Percentiles rank a stretch among this genome's conserved stretches.
Evolutionary conservation across 2,329 filamentous ascomycete genomes (phyloP).

Genomic region (Penicillium sp.): DNA sequence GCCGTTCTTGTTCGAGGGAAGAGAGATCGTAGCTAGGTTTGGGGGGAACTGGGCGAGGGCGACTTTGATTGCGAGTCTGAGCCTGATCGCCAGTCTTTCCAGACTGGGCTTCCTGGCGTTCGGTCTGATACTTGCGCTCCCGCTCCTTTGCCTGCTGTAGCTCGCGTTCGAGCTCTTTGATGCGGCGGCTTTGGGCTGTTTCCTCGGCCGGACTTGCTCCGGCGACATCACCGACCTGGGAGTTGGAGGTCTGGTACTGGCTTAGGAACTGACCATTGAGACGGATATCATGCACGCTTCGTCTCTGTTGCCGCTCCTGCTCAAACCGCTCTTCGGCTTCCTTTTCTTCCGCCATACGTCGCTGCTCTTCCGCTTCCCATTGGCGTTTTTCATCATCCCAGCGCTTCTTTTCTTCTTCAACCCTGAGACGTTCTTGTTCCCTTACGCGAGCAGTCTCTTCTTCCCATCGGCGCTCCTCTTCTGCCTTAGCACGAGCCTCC

Average conservation of each 20-base stretch:
- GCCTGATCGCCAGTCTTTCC: slow-evolving; percentile 21
- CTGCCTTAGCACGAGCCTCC: slow-evolving; percentile 43
- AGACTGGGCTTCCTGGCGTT: slow-evolving; percentile 51
- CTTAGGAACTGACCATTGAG: slow-evolving; percentile 81
- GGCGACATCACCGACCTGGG: slow-evolving; percentile 50
- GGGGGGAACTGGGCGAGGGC: slow-evolving; percentile 30
- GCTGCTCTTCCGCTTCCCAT: slow-evolving; percentile 76
- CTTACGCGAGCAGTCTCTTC: slow-evolving; percentile 46
- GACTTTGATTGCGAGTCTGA: slow-evolving; percentile 25
- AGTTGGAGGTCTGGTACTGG: slow-evolving; percentile 77
- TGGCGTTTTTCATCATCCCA: slow-evolving; percentile 57
- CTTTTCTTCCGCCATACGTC: slow-evolving; percentile 67
- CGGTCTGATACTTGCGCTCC: slow-evolving; percentile 61
- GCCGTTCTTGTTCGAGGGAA: slow-evolving; percentile 60
- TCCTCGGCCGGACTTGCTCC: slow-evolving; percentile 38
- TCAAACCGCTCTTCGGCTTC: slow-evolving; percentile 66
- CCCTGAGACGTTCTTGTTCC: slow-evolving; percentile 49
- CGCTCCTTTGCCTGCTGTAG: slow-evolving; percentile 66
- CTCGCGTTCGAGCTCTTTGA: slow-evolving; percentile 75
- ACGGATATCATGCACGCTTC: slow-evolving; percentile 61
- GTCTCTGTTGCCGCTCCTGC: slow-evolving; percentile 62
- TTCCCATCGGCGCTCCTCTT: slow-evolving; percentile 48
- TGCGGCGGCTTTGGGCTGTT: slow-evolving; percentile 61
- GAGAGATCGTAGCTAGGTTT: slow-evolving; percentile 53
- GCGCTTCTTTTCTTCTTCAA: slow-evolving; percentile 46